These are phyloP conservation scores for Erigeron philadelphicus DNA, from an alignment of 140 eudicot genomes.

Conservation along the genomic window DNA sequence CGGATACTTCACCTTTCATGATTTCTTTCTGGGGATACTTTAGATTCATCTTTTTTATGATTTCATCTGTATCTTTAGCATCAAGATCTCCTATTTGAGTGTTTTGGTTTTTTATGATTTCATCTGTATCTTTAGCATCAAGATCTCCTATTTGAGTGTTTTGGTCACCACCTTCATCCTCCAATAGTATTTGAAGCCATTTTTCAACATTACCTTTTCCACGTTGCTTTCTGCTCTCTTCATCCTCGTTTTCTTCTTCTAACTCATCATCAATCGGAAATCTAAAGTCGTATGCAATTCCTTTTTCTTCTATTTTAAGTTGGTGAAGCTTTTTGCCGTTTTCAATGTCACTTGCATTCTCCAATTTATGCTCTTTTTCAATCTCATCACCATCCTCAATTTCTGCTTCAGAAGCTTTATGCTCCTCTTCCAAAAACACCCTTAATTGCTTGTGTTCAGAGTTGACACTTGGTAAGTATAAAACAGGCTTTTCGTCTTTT, in stretches of 20 bases:
- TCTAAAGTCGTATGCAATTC: slow-evolving; percentile 30
- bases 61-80: slow-evolving; percentile 46
- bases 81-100: slow-evolving; percentile 20
- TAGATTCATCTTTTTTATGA: slow-evolving; percentile 54
- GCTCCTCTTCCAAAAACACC: slow-evolving; percentile 87
- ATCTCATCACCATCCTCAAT: slow-evolving; percentile 28
- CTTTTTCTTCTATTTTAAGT: slow-evolving; percentile 33
- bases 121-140: slow-evolving; percentile 9
- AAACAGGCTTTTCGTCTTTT: slow-evolving; percentile 24
- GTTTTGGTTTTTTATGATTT: no score
- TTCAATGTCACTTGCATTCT: slow-evolving; percentile 12
- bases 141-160: slow-evolving; percentile 24
- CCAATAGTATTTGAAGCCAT: slow-evolving; percentile 74
- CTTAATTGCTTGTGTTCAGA: slow-evolving; percentile 66
- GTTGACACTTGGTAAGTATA: slow-evolving; percentile 31
- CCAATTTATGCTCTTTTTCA: slow-evolving; percentile 5
- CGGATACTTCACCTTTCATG: slow-evolving; percentile 20
- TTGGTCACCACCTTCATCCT: slow-evolving; percentile 33
- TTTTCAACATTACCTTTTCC: slow-evolving; percentile 89
- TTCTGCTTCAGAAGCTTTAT: slow-evolving; percentile 55
- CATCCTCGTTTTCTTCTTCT: slow-evolving; percentile 57
- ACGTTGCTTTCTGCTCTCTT: slow-evolving; percentile 71
- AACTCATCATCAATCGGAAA: slow-evolving; percentile 43
- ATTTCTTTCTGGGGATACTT: slow-evolving; percentile 54
- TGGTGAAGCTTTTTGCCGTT: slow-evolving; percentile 27